Percentiles rank a stretch among this genome's conserved stretches.
Evolutionary conservation across 192 early-diverging fungal genomes (phyloP).

Genomic region (Podila verticillata): DNA sequence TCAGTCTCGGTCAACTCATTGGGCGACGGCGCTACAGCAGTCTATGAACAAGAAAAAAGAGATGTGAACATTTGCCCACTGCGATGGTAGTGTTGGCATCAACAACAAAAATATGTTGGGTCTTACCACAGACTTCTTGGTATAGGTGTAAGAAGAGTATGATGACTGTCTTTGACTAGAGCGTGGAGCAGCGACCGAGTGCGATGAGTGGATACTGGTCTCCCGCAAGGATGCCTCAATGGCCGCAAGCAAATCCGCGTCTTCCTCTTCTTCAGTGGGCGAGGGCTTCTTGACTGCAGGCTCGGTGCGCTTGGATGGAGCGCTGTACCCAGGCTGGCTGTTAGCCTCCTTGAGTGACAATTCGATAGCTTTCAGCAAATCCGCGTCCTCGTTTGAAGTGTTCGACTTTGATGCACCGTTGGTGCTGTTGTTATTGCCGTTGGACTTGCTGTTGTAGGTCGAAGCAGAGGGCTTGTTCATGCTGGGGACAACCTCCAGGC

Average conservation of each 20-base stretch:
- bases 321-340: slow-evolving; percentile 59
- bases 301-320: slow-evolving; percentile 22
- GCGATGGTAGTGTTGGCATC: not conserved
- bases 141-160: slow-evolving; percentile 32
- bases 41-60: slow-evolving; percentile 40
- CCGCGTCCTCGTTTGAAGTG: slow-evolving; percentile 78
- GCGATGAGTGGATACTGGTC: slow-evolving; percentile 52
- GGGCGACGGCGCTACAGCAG: slow-evolving; percentile 28
- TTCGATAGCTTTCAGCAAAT: slow-evolving; percentile 93
- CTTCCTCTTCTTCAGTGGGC: slow-evolving; percentile 64
- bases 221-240: slow-evolving; percentile 83
- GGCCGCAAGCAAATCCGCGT: slow-evolving; percentile 76
- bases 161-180: slow-evolving; percentile 5
- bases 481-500: slow-evolving; percentile 50
- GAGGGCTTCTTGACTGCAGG: not conserved
- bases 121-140: slow-evolving; percentile 24
- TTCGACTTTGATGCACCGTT: slow-evolving; percentile 6
- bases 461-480: slow-evolving; percentile 47
- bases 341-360: slow-evolving; percentile 84
- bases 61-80: not conserved
- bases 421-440: slow-evolving; percentile 11
- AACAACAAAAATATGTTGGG: not conserved
- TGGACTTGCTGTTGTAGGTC: slow-evolving; percentile 33
- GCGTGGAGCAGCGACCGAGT: not conserved
- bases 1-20: slow-evolving; percentile 81